Conservation (phyloP, 139 green algal genomes). For the Chlamydomonas sp. region DNA sequence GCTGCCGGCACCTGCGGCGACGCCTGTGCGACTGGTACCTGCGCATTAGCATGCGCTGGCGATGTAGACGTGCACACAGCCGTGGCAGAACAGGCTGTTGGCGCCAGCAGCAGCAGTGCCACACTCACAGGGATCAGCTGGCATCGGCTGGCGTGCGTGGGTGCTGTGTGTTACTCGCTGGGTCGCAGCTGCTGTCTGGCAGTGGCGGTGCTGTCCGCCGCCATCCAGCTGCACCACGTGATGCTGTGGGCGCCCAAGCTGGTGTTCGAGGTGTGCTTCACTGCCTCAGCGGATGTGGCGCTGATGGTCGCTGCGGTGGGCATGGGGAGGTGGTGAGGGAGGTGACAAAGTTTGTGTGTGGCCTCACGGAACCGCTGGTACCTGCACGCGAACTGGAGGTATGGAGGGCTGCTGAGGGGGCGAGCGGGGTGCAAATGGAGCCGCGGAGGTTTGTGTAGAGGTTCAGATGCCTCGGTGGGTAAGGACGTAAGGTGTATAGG, state of each 20-base stretch:
- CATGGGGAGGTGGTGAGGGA: background rate
- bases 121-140: background rate
- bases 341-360: too few species aligned
- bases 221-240: conserved; percentile 83
- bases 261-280: conserved; percentile 86
- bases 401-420: too few species aligned
- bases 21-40: background rate
- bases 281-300: conserved; percentile 44
- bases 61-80: too few species aligned
- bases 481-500: too few species aligned
- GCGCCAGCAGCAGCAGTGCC: background rate
- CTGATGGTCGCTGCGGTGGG: conserved; percentile 34
- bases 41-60: too few species aligned
- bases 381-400: too few species aligned
- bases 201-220: conserved; percentile 58
- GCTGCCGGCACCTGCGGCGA: background rate
- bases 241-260: conserved; percentile 91
- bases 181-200: conserved; percentile 1
- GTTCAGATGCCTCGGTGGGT: too few species aligned
- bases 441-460: too few species aligned
- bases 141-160: background rate
- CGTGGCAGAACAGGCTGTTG: too few species aligned
- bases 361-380: too few species aligned
- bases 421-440: too few species aligned
- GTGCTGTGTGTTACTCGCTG: background rate